Evolutionary conservation across 768 basidiomycete genomes (phyloP).

Genomic region (Gymnopilus dilepis): DNA sequence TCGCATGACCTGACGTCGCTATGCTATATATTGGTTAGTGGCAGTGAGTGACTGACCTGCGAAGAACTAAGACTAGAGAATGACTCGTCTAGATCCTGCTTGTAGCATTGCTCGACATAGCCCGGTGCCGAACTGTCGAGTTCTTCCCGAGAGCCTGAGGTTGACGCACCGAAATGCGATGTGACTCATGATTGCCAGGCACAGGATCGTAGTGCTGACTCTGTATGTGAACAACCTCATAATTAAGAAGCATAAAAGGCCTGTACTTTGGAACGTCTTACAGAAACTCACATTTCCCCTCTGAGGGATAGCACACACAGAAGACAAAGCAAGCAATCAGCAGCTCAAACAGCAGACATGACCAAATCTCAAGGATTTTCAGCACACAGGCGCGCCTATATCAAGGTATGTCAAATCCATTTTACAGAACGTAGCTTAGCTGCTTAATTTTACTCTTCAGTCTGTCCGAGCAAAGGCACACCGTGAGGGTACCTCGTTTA

Average conservation of each 20-base stretch:
- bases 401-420: slow-evolving; percentile 8
- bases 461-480: slow-evolving; percentile 26
- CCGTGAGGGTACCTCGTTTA: slow-evolving; percentile 25
- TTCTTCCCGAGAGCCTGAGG: too few species aligned
- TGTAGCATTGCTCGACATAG: too few species aligned
- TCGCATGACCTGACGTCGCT: too few species aligned
- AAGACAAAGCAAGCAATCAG: neutral
- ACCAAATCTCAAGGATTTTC: slow-evolving; percentile 16
- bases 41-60: too few species aligned
- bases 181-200: slow-evolving; percentile 2
- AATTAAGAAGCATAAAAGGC: neutral
- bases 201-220: slow-evolving; percentile 9
- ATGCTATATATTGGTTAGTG: too few species aligned
- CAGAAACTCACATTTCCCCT: neutral
- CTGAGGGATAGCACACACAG: neutral
- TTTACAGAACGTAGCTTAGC: neutral
- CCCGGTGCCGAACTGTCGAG: too few species aligned
- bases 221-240: neutral
- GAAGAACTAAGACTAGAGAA: too few species aligned
- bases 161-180: neutral
- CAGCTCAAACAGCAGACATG: neutral
- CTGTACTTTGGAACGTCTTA: neutral
- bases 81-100: too few species aligned
- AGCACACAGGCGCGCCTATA: slow-evolving; percentile 6
- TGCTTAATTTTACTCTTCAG: neutral